Evolutionary conservation across 1,284 basidiomycete genomes (phyloP).

Genomic region (Papiliotrema laurentii): DNA sequence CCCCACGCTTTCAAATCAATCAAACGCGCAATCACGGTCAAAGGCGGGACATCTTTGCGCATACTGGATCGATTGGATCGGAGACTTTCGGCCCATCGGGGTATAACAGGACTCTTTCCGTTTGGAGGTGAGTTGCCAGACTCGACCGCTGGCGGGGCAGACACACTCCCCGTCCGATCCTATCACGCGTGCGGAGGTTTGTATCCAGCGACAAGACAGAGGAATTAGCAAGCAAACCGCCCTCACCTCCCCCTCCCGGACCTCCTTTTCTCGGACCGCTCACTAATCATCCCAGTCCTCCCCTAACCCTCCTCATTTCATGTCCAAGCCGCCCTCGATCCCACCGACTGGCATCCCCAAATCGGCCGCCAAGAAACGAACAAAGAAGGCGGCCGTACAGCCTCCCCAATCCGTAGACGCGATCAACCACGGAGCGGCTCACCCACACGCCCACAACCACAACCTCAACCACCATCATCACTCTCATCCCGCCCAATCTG

Average conservation of each 20-base stretch:
- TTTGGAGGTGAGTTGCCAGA: slow-evolving; percentile 7
- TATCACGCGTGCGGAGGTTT: too few species aligned
- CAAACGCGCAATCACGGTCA: too few species aligned
- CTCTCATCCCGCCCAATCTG: neutral
- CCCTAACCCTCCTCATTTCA: slow-evolving; percentile 9
- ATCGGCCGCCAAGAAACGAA: slow-evolving; percentile 46
- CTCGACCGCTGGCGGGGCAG: too few species aligned
- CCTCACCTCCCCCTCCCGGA: too few species aligned
- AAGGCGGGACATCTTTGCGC: too few species aligned
- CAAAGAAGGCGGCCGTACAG: slow-evolving; percentile 44
- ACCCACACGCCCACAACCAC: neutral
- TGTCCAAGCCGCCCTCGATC: slow-evolving; percentile 30
- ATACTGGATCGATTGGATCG: neutral
- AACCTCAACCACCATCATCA: neutral
- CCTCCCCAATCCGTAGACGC: too few species aligned
- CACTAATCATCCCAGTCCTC: slow-evolving; percentile 1
- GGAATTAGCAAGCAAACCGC: too few species aligned
- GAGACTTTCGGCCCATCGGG: neutral
- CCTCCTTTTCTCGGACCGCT: too few species aligned
- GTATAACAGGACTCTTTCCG: neutral
- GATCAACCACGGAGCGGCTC: neutral
- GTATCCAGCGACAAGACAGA: too few species aligned
- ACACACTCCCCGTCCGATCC: too few species aligned
- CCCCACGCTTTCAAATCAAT: too few species aligned
- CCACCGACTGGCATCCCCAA: slow-evolving; percentile 38